Evolutionary conservation across 116 monocot species (phyloP), one percentile per base, ranked within the genome.

Genomic region (Thalassia testudinum): DNA sequence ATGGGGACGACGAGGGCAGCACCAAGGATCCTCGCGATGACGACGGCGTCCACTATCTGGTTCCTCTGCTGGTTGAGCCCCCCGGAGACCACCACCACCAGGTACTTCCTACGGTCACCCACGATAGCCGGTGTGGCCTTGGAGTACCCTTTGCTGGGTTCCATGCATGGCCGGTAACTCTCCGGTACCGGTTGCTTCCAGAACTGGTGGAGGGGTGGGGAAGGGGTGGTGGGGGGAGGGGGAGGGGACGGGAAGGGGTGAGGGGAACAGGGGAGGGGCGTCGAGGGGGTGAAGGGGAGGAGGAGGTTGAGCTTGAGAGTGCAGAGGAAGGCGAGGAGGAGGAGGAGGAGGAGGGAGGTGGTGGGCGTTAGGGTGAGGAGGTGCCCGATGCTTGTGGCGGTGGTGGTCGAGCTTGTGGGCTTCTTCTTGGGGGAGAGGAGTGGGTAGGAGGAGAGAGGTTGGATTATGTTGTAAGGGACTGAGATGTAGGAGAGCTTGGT

Each of bases 11-110:
- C 92, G 18, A 92, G 82, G 24, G 82, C 79, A 6, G 92, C 92
- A 11, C 83, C 86, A n/a, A 92, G 77, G 34, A 92, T 86, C 51
- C 92, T 62, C 14, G 92, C 86, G 50, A 92, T 92, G 37, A 92
- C 86, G 10, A 86, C 92, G 8, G 92, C 92, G 47, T 92, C 92
- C 8, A 83, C 79, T 43, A 92, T 92, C 77, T 86, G 79, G 56
- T 82, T 86, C 62, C 79, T 52, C 75, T 92, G 92, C 74, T 92
- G 92, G 59, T 92, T 92, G 61, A 92, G 65, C 16, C 92, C 92
- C 6, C 92, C 92, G 26, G 82, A 71, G 1, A 86, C 92, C 29
- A 86, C 86, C 21, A 92, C 92, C 71, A 92, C 50, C 45, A 92
- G 54, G 53, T 86, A 92, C 74, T 78, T 85, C 71, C 68, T 61